These are phyloP conservation scores for Pelargonium citronellum DNA, from an alignment of 441 rosid genomes.

Conservation along the genomic window DNA sequence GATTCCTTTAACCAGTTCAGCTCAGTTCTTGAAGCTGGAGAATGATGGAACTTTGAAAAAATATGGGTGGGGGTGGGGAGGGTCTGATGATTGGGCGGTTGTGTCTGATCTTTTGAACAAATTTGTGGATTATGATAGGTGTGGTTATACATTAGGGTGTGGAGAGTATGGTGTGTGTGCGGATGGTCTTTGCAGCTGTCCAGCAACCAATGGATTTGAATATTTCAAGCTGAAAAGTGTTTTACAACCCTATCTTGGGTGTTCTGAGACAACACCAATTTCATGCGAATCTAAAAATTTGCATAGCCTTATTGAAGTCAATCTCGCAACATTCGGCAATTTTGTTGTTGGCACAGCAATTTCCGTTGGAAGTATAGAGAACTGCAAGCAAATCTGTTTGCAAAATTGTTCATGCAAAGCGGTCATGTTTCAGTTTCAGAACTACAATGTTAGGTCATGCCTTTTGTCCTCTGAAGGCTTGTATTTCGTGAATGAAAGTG, in stretches of 20 bases:
- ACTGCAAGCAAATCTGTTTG: constrained; percentile 15
- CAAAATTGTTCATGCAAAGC: constrained; percentile 22
- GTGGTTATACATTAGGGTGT: constrained; percentile 18
- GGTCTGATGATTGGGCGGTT: constrained; percentile 2
- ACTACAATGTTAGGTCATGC: too few species aligned
- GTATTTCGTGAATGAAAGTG: too few species aligned
- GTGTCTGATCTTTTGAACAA: constrained; percentile 15
- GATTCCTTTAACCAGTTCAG: not conserved
- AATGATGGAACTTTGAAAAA: constrained; percentile 21
- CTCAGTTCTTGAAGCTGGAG: constrained; percentile 17
- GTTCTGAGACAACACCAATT: constrained; percentile 9
- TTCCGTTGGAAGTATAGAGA: too few species aligned
- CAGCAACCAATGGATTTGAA: not conserved
- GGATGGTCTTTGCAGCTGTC: constrained; percentile 16
- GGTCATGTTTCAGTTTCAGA: too few species aligned
- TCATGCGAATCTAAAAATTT: constrained; percentile 6
- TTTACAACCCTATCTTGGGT: constrained; percentile 13
- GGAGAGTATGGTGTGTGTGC: constrained; percentile 21
- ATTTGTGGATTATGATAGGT: not conserved
- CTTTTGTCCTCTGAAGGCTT: too few species aligned
- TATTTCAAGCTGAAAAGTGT: constrained; percentile 14
- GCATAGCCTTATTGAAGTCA: constrained; percentile 13
- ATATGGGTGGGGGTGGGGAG: constrained; percentile 7
- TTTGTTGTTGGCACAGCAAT: too few species aligned
- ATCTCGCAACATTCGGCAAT: too few species aligned